Evolutionary conservation across 805 yeast genomes (phyloP).

Genomic region (Metschnikowia anglica): DNA sequence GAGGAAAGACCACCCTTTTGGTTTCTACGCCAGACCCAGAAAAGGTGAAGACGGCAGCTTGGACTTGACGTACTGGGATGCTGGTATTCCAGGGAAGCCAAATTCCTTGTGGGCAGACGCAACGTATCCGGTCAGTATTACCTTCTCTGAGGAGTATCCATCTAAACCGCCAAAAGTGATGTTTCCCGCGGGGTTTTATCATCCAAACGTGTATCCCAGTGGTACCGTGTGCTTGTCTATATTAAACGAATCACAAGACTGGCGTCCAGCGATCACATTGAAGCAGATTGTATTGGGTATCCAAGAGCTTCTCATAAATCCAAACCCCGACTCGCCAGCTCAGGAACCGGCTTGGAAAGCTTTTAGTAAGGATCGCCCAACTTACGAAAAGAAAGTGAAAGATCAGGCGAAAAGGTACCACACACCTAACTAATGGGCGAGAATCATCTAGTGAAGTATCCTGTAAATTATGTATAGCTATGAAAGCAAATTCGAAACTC

Average conservation of each 20-base stretch:
- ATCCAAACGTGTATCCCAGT: constrained; percentile 96
- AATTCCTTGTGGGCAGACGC: constrained; percentile 89
- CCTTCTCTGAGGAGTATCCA: constrained; percentile 90
- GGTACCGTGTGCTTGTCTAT: constrained; percentile 95
- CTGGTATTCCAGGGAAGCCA: constrained; percentile 93
- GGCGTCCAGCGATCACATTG: constrained; percentile 95
- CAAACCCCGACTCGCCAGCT: constrained; percentile 95
- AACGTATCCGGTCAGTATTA: constrained; percentile 77
- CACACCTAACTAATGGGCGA: constrained; percentile 15
- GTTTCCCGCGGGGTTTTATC: constrained; percentile 88
- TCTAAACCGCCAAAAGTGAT: constrained; percentile 94
- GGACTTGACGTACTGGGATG: constrained; percentile 84
- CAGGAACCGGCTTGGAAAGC: constrained; percentile 97
- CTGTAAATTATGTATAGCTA: constrained; percentile 14
- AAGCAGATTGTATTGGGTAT: constrained; percentile 89
- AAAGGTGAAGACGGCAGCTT: constrained; percentile 80
- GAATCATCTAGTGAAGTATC: background rate
- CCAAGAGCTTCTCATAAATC: constrained; percentile 85
- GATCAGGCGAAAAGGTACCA: constrained; percentile 68
- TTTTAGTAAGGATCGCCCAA: constrained; percentile 62
- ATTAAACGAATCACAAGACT: constrained; percentile 91
- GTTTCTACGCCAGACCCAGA: constrained; percentile 88
- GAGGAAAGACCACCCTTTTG: constrained; percentile 98
- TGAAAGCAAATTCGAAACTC: background rate
- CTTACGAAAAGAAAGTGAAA: constrained; percentile 72